Percentiles rank a stretch among this genome's conserved stretches.
These are phyloP conservation scores for Kwoniella mangroviensis DNA, from an alignment of 768 basidiomycete species.

Conservation along the genomic window DNA sequence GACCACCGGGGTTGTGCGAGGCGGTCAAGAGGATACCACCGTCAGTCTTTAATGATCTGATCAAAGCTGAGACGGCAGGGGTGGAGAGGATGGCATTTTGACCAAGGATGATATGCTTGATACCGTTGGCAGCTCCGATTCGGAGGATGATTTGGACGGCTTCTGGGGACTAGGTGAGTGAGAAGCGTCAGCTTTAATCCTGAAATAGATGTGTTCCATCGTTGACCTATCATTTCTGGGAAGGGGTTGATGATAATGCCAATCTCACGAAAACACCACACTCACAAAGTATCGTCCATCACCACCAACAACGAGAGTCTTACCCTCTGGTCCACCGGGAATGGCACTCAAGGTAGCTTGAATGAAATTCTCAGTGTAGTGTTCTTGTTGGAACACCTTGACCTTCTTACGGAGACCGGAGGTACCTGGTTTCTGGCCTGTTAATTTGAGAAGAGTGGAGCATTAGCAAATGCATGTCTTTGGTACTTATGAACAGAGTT, in stretches of 20 bases:
- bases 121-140: conserved; percentile 92
- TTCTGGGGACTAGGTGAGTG: conserved; percentile 47
- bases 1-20: conserved; percentile 96
- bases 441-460: conserved; percentile 60
- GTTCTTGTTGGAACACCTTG: conserved; percentile 97
- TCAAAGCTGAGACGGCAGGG: conserved; percentile 93
- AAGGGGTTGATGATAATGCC: neutral
- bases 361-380: conserved; percentile 99
- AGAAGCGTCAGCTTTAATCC: too few relatives aligned
- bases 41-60: conserved; percentile 92
- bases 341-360: conserved; percentile 90
- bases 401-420: conserved; percentile 97
- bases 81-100: conserved; percentile 92
- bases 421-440: conserved; percentile 86
- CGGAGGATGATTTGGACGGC: conserved; percentile 85
- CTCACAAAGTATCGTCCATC: conserved; percentile 83
- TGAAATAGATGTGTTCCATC: neutral
- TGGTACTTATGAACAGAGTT: neutral
- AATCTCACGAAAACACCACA: neutral
- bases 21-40: conserved; percentile 97
- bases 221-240: neutral
- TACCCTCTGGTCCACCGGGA: conserved; percentile 67
- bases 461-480: neutral
- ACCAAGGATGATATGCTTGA: conserved; percentile 88
- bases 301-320: conserved; percentile 92